Evolutionary conservation across 805 yeast genomes (phyloP), one percentile per base, ranked within the genome.

Genomic region (Metschnikowia kunwiensis): DNA sequence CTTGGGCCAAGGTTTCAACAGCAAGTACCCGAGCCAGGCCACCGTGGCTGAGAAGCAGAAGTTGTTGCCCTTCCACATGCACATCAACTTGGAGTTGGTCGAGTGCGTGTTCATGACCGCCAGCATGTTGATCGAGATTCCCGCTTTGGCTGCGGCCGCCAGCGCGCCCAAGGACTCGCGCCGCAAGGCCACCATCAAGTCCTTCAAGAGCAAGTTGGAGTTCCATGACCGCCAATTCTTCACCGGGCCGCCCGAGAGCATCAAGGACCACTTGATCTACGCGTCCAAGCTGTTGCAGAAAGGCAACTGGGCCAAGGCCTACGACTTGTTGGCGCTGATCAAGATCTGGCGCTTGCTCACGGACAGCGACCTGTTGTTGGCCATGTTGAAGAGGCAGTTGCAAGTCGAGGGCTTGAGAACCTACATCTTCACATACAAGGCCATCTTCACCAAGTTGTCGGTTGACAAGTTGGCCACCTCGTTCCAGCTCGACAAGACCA

Each of bases 221-320:
- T 85, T 82, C 70, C 88, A 86, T 57, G 96, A 89, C 59, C 83
- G 91, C 65, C 96, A 89, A 63, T 83, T 83, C 40, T 93, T 91
- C 74, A 86, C 87, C 46, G 98, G 97, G 28, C 98, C 98, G 31
- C 96, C 97, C 36, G 98, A 93, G 68, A 86, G 89, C 61, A 85
- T 94, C 30, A 82, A 94, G 55, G 99, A 93, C 62, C 86, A 78
- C 64, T 82, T 93, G 51, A 81, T 91, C 74, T 86, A 85, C 61
- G 95, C 97, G 32, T 94, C 97, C 27, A 81, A 81, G 64, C 78
- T 86, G 21, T 77, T 93, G 62, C 86, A 85, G 58, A 76, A 75
- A 51, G 96, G 97, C 49, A 86, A 91, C 57, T 93, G 98, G 97
- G 67, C 74, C 46, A 72, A 75, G 51, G 82, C 95, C 16, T 75